Percentiles rank a stretch among this genome's conserved stretches.
Evolutionary conservation across 1,139 yeast genomes (phyloP).

Genomic region (Sugiyamaella grinbergsii): DNA sequence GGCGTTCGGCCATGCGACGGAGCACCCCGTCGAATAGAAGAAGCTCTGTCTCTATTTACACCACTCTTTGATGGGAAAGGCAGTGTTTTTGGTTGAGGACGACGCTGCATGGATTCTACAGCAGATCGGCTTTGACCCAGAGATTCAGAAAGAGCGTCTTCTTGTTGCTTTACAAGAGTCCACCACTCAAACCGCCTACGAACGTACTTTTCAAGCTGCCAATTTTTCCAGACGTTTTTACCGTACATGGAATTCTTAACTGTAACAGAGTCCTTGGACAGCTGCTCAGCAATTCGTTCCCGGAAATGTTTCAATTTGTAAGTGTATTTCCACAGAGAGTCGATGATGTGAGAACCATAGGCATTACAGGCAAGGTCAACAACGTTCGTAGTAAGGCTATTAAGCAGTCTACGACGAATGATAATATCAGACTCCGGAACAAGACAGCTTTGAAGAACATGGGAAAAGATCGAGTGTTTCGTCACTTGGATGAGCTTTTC

Average conservation of each 20-base stretch:
- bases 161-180: conserved; percentile 68
- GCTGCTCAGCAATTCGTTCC: conserved; percentile 77
- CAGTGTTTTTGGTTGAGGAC: conserved; percentile 4
- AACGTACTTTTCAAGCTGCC: conserved; percentile 77
- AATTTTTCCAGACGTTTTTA: conserved; percentile 90
- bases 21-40: neutral
- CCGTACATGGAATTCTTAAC: conserved; percentile 89
- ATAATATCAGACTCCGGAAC: conserved; percentile 54
- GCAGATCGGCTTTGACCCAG: conserved; percentile 27
- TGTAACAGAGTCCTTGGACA: conserved; percentile 60
- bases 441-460: conserved; percentile 54
- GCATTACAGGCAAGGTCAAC: conserved; percentile 75
- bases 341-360: conserved; percentile 90
- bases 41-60: neutral
- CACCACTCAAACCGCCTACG: conserved; percentile 87
- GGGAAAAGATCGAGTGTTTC: conserved; percentile 85
- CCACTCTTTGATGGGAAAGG: neutral
- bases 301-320: conserved; percentile 78
- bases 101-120: conserved; percentile 19
- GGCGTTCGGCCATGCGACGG: conserved; percentile 14
- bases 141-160: conserved; percentile 42
- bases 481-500: conserved; percentile 71
- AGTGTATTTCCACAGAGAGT: conserved; percentile 79
- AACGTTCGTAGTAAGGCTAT: conserved; percentile 55
- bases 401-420: conserved; percentile 67